Evolutionary conservation across 2,329 filamentous ascomycete species (phyloP).

Genomic region (Aspergillus sp.): DNA sequence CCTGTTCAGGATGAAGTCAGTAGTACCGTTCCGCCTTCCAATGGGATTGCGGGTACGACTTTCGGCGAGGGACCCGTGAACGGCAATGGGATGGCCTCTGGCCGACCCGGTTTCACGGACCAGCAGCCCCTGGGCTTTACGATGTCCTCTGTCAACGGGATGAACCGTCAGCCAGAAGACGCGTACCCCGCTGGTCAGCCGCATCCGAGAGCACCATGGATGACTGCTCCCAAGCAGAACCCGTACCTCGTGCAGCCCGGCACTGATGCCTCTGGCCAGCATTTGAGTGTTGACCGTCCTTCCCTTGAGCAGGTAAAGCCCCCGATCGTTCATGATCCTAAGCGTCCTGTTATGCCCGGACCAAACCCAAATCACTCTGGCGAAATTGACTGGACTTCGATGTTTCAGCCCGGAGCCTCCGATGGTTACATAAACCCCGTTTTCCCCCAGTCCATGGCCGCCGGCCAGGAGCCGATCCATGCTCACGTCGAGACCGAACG

Average conservation of each 20-base stretch:
- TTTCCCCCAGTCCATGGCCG: slow-evolving; percentile 62
- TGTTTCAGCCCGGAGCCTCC: slow-evolving; percentile 71
- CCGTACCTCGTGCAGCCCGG: slow-evolving; percentile 39
- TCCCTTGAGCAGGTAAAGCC: slow-evolving; percentile 40
- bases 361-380: slow-evolving; percentile 55
- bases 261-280: slow-evolving; percentile 36
- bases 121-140: slow-evolving; percentile 40
- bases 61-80: slow-evolving; percentile 40
- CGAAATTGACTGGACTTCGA: slow-evolving; percentile 68
- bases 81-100: slow-evolving; percentile 35
- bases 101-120: slow-evolving; percentile 35
- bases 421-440: slow-evolving; percentile 59
- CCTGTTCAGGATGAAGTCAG: slow-evolving; percentile 42
- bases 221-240: slow-evolving; percentile 41
- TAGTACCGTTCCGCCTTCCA: slow-evolving; percentile 39
- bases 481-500: slow-evolving; percentile 56
- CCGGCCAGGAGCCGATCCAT: slow-evolving; percentile 67
- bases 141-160: slow-evolving; percentile 38
- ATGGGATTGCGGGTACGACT: slow-evolving; percentile 37
- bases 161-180: slow-evolving; percentile 37
- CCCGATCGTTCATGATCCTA: slow-evolving; percentile 35
- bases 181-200: slow-evolving; percentile 31
- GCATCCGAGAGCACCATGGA: slow-evolving; percentile 37
- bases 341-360: slow-evolving; percentile 54
- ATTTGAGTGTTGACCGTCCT: slow-evolving; percentile 41